Percentiles rank a stretch among this genome's conserved stretches.
These are phyloP conservation scores for Boletus rex-veris DNA, from an alignment of 768 basidiomycete species.

Conservation along the genomic window DNA sequence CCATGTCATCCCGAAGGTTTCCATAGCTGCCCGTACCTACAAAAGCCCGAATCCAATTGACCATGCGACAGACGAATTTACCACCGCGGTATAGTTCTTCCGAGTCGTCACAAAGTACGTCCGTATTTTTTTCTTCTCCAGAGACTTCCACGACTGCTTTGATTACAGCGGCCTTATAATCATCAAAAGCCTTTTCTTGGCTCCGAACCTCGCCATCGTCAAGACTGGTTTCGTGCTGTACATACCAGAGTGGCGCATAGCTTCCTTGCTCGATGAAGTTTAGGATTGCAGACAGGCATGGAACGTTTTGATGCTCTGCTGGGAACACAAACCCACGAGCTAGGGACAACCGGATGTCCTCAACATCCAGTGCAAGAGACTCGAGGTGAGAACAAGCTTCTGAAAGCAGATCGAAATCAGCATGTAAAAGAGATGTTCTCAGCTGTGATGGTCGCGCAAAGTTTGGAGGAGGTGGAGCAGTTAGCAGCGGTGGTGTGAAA, in stretches of 20 bases:
- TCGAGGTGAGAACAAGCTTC: slow-evolving; percentile 75
- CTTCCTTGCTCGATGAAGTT: slow-evolving; percentile 71
- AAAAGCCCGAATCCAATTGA: slow-evolving; percentile 68
- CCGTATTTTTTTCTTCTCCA: slow-evolving; percentile 75
- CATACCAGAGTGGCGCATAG: slow-evolving; percentile 65
- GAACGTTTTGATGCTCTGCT: slow-evolving; percentile 50
- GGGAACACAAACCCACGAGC: slow-evolving; percentile 63
- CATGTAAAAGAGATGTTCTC: slow-evolving; percentile 46
- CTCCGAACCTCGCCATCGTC: slow-evolving; percentile 47
- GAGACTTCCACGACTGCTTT: slow-evolving; percentile 84
- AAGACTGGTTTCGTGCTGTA: slow-evolving; percentile 31
- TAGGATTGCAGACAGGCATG: slow-evolving; percentile 61
- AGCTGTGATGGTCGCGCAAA: slow-evolving; percentile 41
- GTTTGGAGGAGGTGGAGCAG: slow-evolving; percentile 34
- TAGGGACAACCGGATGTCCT: slow-evolving; percentile 68
- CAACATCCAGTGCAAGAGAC: slow-evolving; percentile 72
- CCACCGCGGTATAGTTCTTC: slow-evolving; percentile 60
- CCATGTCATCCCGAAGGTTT: slow-evolving; percentile 63
- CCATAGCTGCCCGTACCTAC: slow-evolving; percentile 35
- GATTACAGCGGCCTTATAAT: slow-evolving; percentile 83
- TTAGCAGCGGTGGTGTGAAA: slow-evolving; percentile 55
- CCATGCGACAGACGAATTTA: slow-evolving; percentile 67
- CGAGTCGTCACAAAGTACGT: slow-evolving; percentile 72
- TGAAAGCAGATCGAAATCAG: slow-evolving; percentile 71
- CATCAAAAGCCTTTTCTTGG: slow-evolving; percentile 70